These are phyloP conservation scores for Claviceps maximensis DNA, from an alignment of 2,329 filamentous ascomycete genomes.

Conservation along the genomic window DNA sequence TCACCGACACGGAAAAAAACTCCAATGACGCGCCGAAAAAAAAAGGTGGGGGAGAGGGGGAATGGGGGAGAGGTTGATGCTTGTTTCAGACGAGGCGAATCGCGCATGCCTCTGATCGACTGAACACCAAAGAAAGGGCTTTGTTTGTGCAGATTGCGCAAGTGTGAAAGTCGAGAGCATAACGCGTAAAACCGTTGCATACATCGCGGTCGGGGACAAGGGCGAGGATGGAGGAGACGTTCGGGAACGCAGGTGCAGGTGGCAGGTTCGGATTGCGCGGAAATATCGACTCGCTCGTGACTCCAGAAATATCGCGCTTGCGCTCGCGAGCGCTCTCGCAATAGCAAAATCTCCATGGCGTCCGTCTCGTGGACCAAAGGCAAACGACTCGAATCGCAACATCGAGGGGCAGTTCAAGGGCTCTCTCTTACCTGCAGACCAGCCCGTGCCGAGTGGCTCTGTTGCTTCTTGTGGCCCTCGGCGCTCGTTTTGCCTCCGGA, in stretches of 20 bases:
- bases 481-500: conserved; percentile 60
- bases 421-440: conserved; percentile 66
- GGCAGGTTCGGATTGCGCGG: no score
- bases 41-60: not conserved
- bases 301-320: conserved; percentile 8
- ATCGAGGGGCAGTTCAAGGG: conserved; percentile 12
- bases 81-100: not conserved
- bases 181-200: conserved; percentile 1
- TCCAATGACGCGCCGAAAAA: not conserved
- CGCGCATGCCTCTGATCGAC: not conserved
- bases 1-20: not conserved
- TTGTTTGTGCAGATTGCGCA: not conserved
- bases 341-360: not conserved
- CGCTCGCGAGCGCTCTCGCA: not conserved
- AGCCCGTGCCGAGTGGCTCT: conserved; percentile 91
- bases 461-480: conserved; percentile 68
- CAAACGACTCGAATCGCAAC: not conserved
- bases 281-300: conserved; percentile 5
- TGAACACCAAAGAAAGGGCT: not conserved
- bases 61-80: not conserved
- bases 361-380: not conserved
- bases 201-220: not conserved
- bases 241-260: not conserved
- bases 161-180: not conserved
- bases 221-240: not conserved